A percentile compares a stretch with the other conserved stretches of the same genome.
Evolutionary conservation across 2,329 filamentous ascomycete species (phyloP).

Genomic region (Mycogone perniciosa): DNA sequence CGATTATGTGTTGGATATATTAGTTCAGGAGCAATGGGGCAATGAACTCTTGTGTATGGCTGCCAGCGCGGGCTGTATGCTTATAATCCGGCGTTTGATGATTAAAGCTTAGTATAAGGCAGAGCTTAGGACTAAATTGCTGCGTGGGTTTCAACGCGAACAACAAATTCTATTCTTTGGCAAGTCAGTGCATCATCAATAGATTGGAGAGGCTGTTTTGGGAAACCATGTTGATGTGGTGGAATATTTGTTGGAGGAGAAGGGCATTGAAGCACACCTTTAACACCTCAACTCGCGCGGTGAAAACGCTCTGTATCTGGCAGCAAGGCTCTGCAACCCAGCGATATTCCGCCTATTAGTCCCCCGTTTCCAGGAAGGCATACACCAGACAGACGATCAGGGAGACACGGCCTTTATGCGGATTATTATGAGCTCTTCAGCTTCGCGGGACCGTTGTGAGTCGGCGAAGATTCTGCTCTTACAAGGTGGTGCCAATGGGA

Average conservation of each 20-base stretch:
- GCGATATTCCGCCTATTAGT: background rate
- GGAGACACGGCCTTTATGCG: background rate
- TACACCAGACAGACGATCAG: background rate
- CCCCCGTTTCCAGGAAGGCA: background rate
- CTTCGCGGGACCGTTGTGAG: background rate
- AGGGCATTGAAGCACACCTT: background rate
- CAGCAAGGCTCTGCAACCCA: background rate
- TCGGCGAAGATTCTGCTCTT: background rate
- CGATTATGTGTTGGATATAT: constrained; percentile 8
- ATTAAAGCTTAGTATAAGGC: background rate
- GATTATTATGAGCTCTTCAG: background rate
- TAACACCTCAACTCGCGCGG: background rate
- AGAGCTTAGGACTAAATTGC: background rate
- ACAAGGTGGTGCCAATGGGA: too few species aligned
- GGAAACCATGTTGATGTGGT: background rate
- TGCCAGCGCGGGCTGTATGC: constrained; percentile 19
- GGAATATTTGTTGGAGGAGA: background rate
- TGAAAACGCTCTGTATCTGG: background rate
- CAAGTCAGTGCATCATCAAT: background rate
- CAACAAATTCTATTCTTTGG: background rate
- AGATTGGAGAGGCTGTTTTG: background rate
- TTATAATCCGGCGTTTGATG: constrained; percentile 9
- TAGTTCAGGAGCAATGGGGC: constrained; percentile 21
- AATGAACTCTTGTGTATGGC: constrained; percentile 21
- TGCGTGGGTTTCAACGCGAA: background rate